Percentiles rank a stretch among this genome's conserved stretches.
phyloP scores from a whole-genome alignment of 1,139 yeast species.

The Taphrina populina region DNA sequence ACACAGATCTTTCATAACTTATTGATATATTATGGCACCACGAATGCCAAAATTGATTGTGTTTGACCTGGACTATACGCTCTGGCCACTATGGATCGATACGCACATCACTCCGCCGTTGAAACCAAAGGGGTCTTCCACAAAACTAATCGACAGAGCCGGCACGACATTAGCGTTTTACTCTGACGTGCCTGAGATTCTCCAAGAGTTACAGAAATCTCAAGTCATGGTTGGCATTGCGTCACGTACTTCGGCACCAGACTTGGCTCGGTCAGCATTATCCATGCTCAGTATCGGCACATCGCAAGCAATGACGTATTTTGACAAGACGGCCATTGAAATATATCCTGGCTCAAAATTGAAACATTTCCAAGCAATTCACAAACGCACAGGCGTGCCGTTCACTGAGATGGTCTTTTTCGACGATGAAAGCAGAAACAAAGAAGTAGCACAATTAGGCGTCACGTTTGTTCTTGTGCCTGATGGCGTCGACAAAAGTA shows the following conservation, averaged over 20 bases:
- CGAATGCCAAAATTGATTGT: conserved; percentile 48
- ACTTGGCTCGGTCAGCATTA: conserved; percentile 59
- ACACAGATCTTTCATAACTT: not conserved
- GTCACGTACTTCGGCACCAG: conserved; percentile 62
- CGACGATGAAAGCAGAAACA: conserved; percentile 68
- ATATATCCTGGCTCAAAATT: conserved; percentile 51
- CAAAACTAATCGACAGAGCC: conserved; percentile 47
- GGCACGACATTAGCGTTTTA: conserved; percentile 57
- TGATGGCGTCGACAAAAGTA: conserved; percentile 54
- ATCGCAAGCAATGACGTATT: conserved; percentile 44
- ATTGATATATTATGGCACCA: not conserved
- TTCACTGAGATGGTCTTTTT: conserved; percentile 59
- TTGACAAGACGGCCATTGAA: conserved; percentile 45
- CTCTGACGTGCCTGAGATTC: conserved; percentile 60
- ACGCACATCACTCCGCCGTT: conserved; percentile 66
- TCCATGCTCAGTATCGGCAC: conserved; percentile 53
- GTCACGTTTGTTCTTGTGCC: conserved; percentile 60
- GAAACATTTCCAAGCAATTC: conserved; percentile 55
- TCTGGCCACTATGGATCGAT: conserved; percentile 74
- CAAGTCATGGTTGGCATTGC: conserved; percentile 57
- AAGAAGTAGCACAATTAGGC: conserved; percentile 62
- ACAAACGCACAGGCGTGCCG: conserved; percentile 53
- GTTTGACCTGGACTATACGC: conserved; percentile 72
- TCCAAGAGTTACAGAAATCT: conserved; percentile 49
- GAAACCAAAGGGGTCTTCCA: conserved; percentile 40